phyloP scores from a whole-genome alignment of 352 stramenopile genomes.

The Globisporangium uncinulatum region DNA sequence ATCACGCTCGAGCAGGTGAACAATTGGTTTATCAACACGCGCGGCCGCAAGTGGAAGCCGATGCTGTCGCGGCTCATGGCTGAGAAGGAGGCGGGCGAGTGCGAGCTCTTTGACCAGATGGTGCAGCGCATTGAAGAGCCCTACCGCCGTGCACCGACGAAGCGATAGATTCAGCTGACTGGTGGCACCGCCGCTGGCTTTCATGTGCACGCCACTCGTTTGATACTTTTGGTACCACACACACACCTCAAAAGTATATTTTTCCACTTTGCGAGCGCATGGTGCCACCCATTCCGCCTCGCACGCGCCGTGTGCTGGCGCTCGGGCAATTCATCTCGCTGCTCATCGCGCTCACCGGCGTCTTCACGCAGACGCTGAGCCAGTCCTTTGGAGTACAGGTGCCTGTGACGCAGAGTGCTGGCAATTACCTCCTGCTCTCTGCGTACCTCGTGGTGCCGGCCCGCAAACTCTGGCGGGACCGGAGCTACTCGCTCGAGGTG shows the following conservation, averaged over 20 bases:
- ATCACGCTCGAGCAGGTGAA: conserved; percentile 86
- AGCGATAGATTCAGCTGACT: conserved; percentile 3
- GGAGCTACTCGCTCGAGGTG: conserved; percentile 45
- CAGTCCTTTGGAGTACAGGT: conserved; percentile 79
- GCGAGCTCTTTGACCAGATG: conserved; percentile 69
- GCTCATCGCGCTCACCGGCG: conserved; percentile 79
- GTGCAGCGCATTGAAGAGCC: conserved; percentile 74
- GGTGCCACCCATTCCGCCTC: not conserved
- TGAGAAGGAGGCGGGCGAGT: conserved; percentile 54
- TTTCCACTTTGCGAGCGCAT: not conserved
- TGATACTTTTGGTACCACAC: too few relatives aligned
- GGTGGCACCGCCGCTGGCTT: too few relatives aligned
- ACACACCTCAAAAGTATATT: not conserved
- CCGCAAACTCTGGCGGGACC: conserved; percentile 31
- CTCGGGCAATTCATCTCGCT: conserved; percentile 87
- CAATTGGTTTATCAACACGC: conserved; percentile 89
- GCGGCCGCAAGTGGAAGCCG: conserved; percentile 82
- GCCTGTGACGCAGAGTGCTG: conserved; percentile 65
- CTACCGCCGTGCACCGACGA: conserved; percentile 36
- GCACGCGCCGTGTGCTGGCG: conserved; percentile 39
- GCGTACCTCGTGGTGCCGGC: conserved; percentile 46
- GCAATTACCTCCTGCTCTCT: conserved; percentile 66
- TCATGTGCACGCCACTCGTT: too few relatives aligned
- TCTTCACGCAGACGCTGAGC: conserved; percentile 84
- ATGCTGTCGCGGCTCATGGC: conserved; percentile 71